Evolutionary conservation across 331 rosid species (phyloP), one percentile per base, ranked within the genome.

Genomic region (Malus hybrid): DNA sequence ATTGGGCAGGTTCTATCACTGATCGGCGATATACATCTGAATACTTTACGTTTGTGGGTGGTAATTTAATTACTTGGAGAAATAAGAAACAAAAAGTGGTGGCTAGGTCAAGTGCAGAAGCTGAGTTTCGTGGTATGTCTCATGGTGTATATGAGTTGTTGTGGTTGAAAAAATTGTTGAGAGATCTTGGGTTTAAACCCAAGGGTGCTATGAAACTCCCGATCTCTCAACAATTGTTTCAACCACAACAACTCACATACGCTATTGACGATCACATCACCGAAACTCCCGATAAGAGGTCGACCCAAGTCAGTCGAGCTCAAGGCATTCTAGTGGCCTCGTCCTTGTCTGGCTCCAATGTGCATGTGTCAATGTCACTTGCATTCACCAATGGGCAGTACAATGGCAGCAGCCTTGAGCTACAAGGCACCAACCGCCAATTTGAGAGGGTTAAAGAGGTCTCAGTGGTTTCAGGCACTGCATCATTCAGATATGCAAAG

Each of bases 391-490:
- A 50, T 50, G 7, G 4, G 20, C 24, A 24, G 24, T 86, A 77
- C 46, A 71, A 36, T 31, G 87, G 85, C 1, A 88, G 96, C 79
- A 78, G 80, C 6, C 14, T 90, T 15, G 82, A 88, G 81, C 70
- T 90, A 5, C 90, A 85, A 72, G 96, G 96, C 1, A 27, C 34
- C 16, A 85, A 84, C 57, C 85, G 80, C 54, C 93, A 90, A 10
- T 69, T 65, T 5, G 83, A 90, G 69, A 71, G 69, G 71, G 79
- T 65, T 15, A 83, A 83, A 62, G 96, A 90, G 73, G 48, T 90
- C 0, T 70, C 84, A 0, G 89, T 90, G 69, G 88, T 87, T 10
- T 67, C 84, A 24, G 93, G 91, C 44, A 90, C 93, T 3, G 91
- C 90, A 5, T 71, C 33, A 55, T 90, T 90, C 77, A 77, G 89